These are phyloP conservation scores for Fusarium verrucosum DNA, from an alignment of 2,329 filamentous ascomycete species.

Conservation along the genomic window DNA sequence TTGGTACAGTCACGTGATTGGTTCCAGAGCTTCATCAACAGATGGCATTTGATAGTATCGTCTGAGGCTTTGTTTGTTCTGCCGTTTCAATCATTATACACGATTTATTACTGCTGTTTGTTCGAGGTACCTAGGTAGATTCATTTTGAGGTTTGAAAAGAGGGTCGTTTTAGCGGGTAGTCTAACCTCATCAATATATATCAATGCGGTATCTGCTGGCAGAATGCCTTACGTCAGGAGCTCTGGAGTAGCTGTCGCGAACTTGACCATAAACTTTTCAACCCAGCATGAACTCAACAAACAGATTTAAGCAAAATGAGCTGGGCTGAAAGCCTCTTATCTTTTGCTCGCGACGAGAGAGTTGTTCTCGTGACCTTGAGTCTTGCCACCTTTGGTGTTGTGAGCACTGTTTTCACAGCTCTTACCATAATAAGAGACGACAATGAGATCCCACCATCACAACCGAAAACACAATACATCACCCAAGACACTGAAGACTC, in stretches of 20 bases:
- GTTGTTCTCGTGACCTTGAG: conserved; percentile 63
- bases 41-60: too few species aligned
- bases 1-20: background rate
- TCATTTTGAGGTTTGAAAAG: background rate
- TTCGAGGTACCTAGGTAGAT: background rate
- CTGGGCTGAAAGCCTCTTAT: conserved; percentile 45
- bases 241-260: background rate
- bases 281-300: conserved; percentile 28
- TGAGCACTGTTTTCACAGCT: conserved; percentile 65
- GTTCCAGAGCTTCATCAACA: too few species aligned
- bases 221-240: conserved; percentile 36
- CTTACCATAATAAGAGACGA: conserved; percentile 69
- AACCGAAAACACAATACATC: conserved; percentile 76
- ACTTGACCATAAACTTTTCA: background rate
- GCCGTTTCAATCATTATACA: background rate
- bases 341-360: conserved; percentile 59
- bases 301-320: conserved; percentile 51
- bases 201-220: conserved; percentile 15
- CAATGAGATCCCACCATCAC: conserved; percentile 71
- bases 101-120: background rate
- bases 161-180: background rate
- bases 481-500: conserved; percentile 80
- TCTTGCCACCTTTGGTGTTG: conserved; percentile 66
- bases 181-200: background rate
- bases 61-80: too few species aligned